These are phyloP conservation scores for Pichia sp. DNA, from an alignment of 1,139 yeast genomes.

Conservation along the genomic window DNA sequence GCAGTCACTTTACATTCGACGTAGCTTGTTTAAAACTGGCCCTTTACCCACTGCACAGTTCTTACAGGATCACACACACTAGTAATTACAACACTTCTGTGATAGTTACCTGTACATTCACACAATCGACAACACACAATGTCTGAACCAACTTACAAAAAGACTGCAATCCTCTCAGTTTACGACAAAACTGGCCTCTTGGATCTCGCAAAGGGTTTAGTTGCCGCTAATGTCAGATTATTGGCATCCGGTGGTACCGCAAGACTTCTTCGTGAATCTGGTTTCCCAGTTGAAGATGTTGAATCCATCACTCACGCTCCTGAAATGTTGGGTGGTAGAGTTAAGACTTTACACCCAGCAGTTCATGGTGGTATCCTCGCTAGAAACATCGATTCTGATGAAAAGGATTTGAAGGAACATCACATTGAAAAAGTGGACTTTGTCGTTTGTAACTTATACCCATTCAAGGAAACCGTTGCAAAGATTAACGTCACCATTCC, in stretches of 20 bases:
- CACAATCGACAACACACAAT: constrained; percentile 9
- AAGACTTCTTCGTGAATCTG: constrained; percentile 88
- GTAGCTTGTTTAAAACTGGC: no score
- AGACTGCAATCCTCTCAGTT: constrained; percentile 93
- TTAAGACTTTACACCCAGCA: constrained; percentile 96
- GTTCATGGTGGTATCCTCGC: constrained; percentile 98
- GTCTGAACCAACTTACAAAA: constrained; percentile 32
- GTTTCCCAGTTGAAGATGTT: constrained; percentile 96
- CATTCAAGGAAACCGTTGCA: constrained; percentile 95
- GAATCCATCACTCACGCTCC: constrained; percentile 95
- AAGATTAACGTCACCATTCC: constrained; percentile 92
- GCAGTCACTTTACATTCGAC: no score
- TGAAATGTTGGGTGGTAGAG: constrained; percentile 98
- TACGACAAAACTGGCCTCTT: constrained; percentile 95
- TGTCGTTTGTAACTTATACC: constrained; percentile 96
- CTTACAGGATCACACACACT: no score
- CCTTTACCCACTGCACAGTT: no score
- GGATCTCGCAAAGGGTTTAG: constrained; percentile 92
- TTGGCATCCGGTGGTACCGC: constrained; percentile 99
- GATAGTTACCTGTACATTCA: no score
- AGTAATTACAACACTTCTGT: no score
- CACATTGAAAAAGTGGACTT: constrained; percentile 92
- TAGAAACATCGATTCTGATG: constrained; percentile 84
- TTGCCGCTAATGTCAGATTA: constrained; percentile 79
- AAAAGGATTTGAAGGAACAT: constrained; percentile 76